Evolutionary conservation across 176 grass and related monocot genomes (phyloP), one percentile per base, ranked within the genome.

Genomic region (Triticum monococcum): DNA sequence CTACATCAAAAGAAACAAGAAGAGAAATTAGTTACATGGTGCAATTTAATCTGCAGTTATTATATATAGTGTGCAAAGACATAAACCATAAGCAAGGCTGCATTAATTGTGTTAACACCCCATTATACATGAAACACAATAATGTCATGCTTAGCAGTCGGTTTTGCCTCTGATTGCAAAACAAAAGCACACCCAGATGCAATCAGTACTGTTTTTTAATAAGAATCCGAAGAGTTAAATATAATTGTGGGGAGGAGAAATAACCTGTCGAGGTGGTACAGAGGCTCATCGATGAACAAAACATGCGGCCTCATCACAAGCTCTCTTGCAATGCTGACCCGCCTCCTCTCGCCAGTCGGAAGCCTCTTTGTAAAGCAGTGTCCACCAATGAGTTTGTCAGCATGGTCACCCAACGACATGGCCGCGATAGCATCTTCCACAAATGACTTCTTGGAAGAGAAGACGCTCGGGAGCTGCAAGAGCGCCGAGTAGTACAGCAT

Each of bases 201-300:
- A 83, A 2, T 4, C 12, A 9, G 14, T 71, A 26, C 4, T 23
- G 8, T 64, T 79, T 75, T n/a, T 2, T 22, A 8, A 2, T 62
- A 26, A 24, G 57, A 63, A 79, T 17, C 2, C 7, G 5, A 17
- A 61, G 7, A 10, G 20, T n/a, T 79, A 25, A 79, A 79, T 41
- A 20, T 25, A 64, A 11, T 26, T 20, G 30, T 18, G 2, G 8
- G 17, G 78, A 65, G 0, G 9, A 45, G 36, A 65, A 46, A 85
- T 54, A 78, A 98, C 96, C 93, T 98, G 83, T 98, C 91, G 75
- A 98, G 96, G 75, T 92, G 92, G 43, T 95, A 98, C 10, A 98
- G 86, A 16, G 96, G 96, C 50, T 98, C 96, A 54, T 95, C 93
- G 35, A 98, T 95, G 85, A 95, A 98, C 69, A 98, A 81, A 70